Evolutionary conservation across 2,329 filamentous ascomycete genomes (phyloP).

Genomic region (Monilinia vaccinii-corymbosi): DNA sequence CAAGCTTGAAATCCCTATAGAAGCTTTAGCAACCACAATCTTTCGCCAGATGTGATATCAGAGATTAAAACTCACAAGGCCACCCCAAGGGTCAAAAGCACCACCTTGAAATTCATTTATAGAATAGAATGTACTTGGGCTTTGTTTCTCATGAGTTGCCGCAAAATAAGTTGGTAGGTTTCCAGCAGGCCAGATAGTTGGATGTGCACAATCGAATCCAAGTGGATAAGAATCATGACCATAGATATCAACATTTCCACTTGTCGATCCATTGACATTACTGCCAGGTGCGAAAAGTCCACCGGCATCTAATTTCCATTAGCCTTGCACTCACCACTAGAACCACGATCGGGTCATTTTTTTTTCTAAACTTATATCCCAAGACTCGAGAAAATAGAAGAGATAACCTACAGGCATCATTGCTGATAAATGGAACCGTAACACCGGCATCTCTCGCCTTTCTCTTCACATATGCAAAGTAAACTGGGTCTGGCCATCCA

Average conservation of each 20-base stretch:
- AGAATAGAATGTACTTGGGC: constrained; percentile 56
- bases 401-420: constrained; percentile 47
- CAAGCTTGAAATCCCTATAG: constrained; percentile 55
- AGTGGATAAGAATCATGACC: constrained; percentile 37
- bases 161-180: constrained; percentile 48
- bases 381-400: not conserved
- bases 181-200: constrained; percentile 47
- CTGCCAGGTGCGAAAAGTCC: constrained; percentile 26
- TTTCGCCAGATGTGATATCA: not conserved
- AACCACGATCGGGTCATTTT: not conserved
- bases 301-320: constrained; percentile 13
- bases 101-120: constrained; percentile 59
- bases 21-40: constrained; percentile 4
- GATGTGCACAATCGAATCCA: constrained; percentile 38
- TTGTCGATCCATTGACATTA: constrained; percentile 22
- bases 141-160: constrained; percentile 46
- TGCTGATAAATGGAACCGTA: constrained; percentile 65
- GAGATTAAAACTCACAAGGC: constrained; percentile 31
- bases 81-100: constrained; percentile 67
- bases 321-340: not conserved
- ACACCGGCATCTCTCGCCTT: constrained; percentile 61
- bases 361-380: not conserved
- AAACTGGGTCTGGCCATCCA: constrained; percentile 55
- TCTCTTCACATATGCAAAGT: constrained; percentile 62
- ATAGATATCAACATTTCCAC: constrained; percentile 29